Base-by-base conservation (phyloP, 2,329 filamentous ascomycete genomes). In the Calcarisporium arbuscula region DNA sequence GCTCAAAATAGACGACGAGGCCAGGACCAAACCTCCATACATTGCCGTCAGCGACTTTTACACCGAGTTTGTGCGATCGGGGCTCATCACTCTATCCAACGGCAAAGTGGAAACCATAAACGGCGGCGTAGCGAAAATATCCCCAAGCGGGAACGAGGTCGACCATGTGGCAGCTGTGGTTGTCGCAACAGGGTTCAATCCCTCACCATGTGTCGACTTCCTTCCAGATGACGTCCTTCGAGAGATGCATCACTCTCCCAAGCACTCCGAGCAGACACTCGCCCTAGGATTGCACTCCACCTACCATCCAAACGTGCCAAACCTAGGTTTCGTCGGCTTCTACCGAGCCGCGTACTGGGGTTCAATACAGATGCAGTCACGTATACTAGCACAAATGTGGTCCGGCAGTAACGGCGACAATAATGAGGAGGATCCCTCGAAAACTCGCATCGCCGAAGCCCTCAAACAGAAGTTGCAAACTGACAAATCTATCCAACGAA, bases 301-400 rank as follows among this genome's bases (percentile, higher is more conserved):
- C 0, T 65, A 80, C 36, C 74, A 80, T 38, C 69, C 72, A 0
- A 60, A 66, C 0, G 56, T 88, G 0, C 72, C 80, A 0, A 73
- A 72, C 6, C 60, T 92, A 0, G 85, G 83, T 1, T 89, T 92
- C 48, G 80, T 92, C 2, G 86, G 86, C 1, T 87, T 88, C 57
- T 94, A 94, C 51, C 74, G 86, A 41, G 83, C 83, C 0, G 85
- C 85, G 0, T 92, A 86, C 54, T 94, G 86, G 86, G 82, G 82
- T 1, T 78, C 88, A 0, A 87, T 90, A 71, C 85, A 92, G 55
- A 85, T 88, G 81, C 86, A 94, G 58, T 80, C 85, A 4, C 73
- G 82, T 1, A 71, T 84, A 41, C 61, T 89, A 6, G 68, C 79
- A 0, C 56, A 70, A 10, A 53, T 76, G 9, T 89, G 84, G 82